Percentiles rank a stretch among this genome's conserved stretches.
phyloP scores from a whole-genome alignment of 768 basidiomycete species.

The Suillus cothurnatus region DNA sequence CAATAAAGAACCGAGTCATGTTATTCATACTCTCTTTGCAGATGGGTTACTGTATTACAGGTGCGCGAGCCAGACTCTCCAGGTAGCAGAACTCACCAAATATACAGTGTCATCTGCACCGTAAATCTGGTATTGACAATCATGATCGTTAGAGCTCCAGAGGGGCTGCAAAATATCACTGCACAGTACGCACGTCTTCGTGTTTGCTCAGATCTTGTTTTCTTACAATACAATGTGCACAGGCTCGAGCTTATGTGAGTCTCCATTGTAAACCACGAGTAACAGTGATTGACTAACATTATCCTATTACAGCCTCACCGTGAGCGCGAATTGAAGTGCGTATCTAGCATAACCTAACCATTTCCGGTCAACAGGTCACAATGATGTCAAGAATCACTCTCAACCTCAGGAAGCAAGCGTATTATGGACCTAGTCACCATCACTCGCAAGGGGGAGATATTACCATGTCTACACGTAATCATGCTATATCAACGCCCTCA shows the following conservation, averaged over 20 bases:
- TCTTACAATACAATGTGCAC: not conserved
- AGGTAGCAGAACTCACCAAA: not conserved
- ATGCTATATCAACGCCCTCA: not conserved
- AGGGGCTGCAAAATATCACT: conserved; percentile 36
- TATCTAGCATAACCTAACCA: not conserved
- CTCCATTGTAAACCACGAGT: conserved; percentile 19
- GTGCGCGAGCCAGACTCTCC: conserved; percentile 15
- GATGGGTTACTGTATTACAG: conserved; percentile 41
- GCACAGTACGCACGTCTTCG: conserved; percentile 28
- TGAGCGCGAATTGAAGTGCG: conserved; percentile 9
- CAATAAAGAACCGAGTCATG: conserved; percentile 19
- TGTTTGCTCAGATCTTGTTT: not conserved
- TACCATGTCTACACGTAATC: not conserved
- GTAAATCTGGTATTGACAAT: conserved; percentile 41
- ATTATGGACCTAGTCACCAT: not conserved
- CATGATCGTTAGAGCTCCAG: conserved; percentile 36
- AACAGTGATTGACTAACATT: conserved; percentile 39
- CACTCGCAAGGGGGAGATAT: not conserved
- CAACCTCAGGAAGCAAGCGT: conserved; percentile 48
- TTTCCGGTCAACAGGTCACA: conserved; percentile 41
- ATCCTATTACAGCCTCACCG: conserved; percentile 22
- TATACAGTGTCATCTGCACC: conserved; percentile 38
- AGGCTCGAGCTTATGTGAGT: conserved; percentile 45
- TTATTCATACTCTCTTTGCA: conserved; percentile 29
- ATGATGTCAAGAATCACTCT: conserved; percentile 75